phyloP scores from a whole-genome alignment of 169 alveolate species.

The Besnoitia besnoiti region DNA sequence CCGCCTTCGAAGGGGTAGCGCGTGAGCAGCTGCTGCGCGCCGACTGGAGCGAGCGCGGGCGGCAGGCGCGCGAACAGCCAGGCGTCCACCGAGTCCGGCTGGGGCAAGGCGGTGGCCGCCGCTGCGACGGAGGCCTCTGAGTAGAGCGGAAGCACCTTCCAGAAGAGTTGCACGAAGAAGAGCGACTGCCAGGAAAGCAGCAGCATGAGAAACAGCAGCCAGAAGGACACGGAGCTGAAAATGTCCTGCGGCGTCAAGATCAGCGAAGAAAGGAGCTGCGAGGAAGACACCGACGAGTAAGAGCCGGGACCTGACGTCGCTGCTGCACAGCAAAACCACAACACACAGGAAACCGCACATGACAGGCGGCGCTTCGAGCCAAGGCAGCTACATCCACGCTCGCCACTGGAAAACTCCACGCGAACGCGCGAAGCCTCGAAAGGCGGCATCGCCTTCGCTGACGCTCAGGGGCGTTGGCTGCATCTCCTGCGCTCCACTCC shows the following conservation, averaged over 20 bases:
- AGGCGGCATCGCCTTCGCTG: no score
- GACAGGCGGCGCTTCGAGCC: no score
- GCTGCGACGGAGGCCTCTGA: conserved; percentile 8
- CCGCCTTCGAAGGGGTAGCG: neutral
- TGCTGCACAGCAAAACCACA: no score
- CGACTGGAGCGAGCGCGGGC: neutral
- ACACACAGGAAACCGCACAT: no score
- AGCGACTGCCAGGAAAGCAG: conserved; percentile 67
- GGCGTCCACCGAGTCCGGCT: neutral
- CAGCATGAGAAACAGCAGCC: conserved; percentile 67
- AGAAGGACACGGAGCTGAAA: conserved; percentile 63
- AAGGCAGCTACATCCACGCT: no score
- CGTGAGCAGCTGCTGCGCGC: neutral
- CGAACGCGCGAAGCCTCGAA: no score
- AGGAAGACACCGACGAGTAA: neutral
- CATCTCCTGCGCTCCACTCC: no score
- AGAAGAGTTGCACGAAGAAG: conserved; percentile 51
- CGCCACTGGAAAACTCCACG: no score
- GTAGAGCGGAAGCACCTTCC: conserved; percentile 61
- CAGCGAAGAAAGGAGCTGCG: conserved; percentile 55
- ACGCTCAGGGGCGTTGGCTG: no score
- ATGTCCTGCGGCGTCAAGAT: conserved; percentile 68
- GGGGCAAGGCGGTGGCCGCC: neutral
- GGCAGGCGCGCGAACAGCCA: neutral
- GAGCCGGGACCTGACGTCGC: no score